Percentiles rank a stretch among this genome's conserved stretches.
Conservation (phyloP, 768 basidiomycete species). For the Collybiopsis luxurians region DNA sequence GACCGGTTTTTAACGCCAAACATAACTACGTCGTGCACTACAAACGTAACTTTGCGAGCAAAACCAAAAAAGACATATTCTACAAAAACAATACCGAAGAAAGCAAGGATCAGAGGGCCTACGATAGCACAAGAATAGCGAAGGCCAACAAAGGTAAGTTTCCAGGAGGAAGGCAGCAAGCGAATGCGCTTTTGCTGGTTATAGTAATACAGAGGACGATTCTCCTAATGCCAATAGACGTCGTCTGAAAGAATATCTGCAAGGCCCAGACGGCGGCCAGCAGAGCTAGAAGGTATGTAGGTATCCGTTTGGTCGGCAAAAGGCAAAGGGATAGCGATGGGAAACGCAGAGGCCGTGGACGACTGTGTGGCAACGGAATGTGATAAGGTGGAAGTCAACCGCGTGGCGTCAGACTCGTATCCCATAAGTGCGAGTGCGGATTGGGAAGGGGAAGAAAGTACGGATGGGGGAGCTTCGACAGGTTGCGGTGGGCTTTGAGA, state of each 20-base stretch:
- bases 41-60: background rate
- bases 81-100: background rate
- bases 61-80: background rate
- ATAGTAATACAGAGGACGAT: background rate
- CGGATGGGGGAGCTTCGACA: no score
- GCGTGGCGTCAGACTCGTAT: background rate
- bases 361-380: background rate
- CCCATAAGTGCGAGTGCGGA: background rate
- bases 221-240: background rate
- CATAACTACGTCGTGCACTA: background rate
- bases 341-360: background rate
- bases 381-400: background rate
- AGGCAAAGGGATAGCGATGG: no score
- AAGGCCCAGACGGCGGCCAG: background rate
- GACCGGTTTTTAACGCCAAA: background rate
- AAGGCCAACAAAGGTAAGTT: no score
- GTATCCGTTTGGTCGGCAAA: no score
- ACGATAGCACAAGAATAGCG: background rate
- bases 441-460: no score
- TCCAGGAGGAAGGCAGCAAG: background rate
- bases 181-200: background rate
- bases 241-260: background rate
- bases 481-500: background rate
- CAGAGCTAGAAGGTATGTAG: no score
- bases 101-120: background rate